Evolutionary conservation across 148 eudicot species (phyloP).

Genomic region (Fallopia convolvulus): DNA sequence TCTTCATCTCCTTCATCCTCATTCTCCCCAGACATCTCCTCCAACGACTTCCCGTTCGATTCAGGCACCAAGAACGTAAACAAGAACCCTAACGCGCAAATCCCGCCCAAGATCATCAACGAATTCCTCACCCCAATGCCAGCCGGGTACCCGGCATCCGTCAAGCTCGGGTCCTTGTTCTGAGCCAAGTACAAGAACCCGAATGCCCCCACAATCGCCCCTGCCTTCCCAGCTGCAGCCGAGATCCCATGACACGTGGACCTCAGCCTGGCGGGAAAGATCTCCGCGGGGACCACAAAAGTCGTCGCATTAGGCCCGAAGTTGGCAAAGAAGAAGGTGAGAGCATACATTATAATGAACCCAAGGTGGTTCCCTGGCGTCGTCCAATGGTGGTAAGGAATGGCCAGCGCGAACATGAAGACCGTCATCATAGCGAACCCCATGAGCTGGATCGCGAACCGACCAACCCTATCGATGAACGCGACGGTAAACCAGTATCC

Average conservation of each 20-base stretch:
- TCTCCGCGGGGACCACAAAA: slow-evolving; percentile 80
- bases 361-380: slow-evolving; percentile 46
- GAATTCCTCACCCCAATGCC: slow-evolving; percentile 68
- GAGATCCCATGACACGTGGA: slow-evolving; percentile 93
- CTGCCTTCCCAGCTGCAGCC: slow-evolving; percentile 77
- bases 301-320: slow-evolving; percentile 92
- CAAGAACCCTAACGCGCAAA: slow-evolving; percentile 45
- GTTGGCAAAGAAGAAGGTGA: slow-evolving; percentile 82
- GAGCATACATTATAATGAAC: slow-evolving; percentile 56
- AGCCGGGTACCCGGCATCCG: slow-evolving; percentile 59
- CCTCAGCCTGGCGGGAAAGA: slow-evolving; percentile 74
- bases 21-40: slow-evolving; percentile 65
- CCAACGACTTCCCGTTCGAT: slow-evolving; percentile 72
- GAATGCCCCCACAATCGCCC: slow-evolving; percentile 75
- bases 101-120: slow-evolving; percentile 43
- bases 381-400: slow-evolving; percentile 71
- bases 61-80: slow-evolving; percentile 75
- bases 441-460: slow-evolving; percentile 62
- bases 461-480: slow-evolving; percentile 51
- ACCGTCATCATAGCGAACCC: slow-evolving; percentile 76
- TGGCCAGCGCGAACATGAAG: slow-evolving; percentile 71
- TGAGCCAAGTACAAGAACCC: slow-evolving; percentile 74
- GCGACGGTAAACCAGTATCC: slow-evolving; percentile 86
- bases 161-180: slow-evolving; percentile 22
- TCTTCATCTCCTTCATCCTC: slow-evolving; percentile 25